Conservation (phyloP, 1,284 basidiomycete species). For the Ustilago lituana region DNA sequence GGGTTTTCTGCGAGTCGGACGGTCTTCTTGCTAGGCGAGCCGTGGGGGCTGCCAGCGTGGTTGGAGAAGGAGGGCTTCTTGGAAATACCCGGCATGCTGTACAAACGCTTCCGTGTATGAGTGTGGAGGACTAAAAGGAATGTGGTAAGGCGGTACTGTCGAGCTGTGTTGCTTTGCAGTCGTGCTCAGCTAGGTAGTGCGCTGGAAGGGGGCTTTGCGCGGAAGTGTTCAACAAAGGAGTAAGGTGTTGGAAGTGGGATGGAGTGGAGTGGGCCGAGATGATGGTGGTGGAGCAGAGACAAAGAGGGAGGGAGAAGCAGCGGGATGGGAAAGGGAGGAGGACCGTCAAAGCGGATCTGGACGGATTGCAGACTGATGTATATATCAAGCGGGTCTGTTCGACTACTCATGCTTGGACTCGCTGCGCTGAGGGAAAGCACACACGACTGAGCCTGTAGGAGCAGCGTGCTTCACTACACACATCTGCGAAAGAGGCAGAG, state of each 20-base stretch:
- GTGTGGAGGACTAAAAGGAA: background rate
- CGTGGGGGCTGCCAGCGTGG: conserved; percentile 11
- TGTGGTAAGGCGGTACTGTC: background rate
- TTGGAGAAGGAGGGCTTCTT: conserved; percentile 26
- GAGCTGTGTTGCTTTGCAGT: background rate
- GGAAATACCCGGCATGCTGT: conserved; percentile 31
- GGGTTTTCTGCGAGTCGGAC: conserved; percentile 40
- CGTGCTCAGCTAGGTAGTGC: no score
- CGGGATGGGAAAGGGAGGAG: conserved; percentile 2
- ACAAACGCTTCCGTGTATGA: background rate
- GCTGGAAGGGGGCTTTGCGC: no score
- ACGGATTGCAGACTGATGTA: conserved; percentile 9
- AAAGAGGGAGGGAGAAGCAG: background rate
- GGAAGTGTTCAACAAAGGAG: no score
- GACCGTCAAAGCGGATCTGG: conserved; percentile 7
- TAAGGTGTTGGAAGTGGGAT: background rate
- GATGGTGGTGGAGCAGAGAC: background rate
- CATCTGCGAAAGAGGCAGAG: no score
- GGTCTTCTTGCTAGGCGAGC: conserved; percentile 31
- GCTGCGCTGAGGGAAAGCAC: background rate
- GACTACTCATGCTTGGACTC: background rate
- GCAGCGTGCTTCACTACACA: no score
- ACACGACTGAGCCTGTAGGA: background rate
- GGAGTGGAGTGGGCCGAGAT: background rate
- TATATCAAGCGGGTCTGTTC: no score